A percentile compares a stretch with the other conserved stretches of the same genome.
These are phyloP conservation scores for Craterostigma plantagineum DNA, from an alignment of 257 asterid species.

Conservation along the genomic window DNA sequence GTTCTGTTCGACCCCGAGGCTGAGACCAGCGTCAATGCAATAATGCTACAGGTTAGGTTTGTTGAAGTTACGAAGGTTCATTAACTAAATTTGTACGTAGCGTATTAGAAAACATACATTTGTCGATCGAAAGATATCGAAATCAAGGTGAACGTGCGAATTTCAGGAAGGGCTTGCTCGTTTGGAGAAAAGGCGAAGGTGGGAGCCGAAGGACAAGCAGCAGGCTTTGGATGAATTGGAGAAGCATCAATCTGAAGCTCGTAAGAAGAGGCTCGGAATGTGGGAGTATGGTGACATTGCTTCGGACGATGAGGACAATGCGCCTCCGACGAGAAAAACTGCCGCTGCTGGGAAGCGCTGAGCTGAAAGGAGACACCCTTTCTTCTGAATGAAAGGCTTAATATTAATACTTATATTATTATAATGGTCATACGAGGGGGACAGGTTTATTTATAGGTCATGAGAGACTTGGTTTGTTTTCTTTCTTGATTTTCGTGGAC, in stretches of 20 bases:
- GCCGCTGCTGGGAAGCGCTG: constrained; percentile 23
- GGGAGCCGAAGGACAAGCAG: constrained; percentile 49
- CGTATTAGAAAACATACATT: too few relatives aligned
- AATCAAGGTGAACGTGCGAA: too few relatives aligned
- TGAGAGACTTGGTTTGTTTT: not conserved
- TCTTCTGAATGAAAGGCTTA: not conserved
- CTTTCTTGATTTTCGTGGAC: not conserved
- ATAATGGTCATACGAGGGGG: not conserved
- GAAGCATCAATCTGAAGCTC: constrained; percentile 63
- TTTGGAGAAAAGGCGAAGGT: constrained; percentile 81
- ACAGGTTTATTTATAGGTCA: not conserved
- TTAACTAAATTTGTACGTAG: too few relatives aligned
- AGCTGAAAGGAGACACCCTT: too few relatives aligned
- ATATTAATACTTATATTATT: not conserved
- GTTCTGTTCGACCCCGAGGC: constrained; percentile 53
- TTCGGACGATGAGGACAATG: constrained; percentile 77
- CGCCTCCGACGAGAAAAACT: constrained; percentile 33
- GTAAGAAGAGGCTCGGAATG: constrained; percentile 52
- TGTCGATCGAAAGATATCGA: too few relatives aligned
- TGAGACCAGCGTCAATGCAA: constrained; percentile 59
- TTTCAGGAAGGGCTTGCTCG: constrained; percentile 87
- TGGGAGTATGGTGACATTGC: constrained; percentile 97
- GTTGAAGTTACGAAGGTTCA: too few relatives aligned
- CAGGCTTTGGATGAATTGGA: constrained; percentile 59
- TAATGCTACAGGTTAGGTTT: constrained; percentile 55